phyloP scores from a whole-genome alignment of 257 asterid genomes.

The Echites panduratus region DNA sequence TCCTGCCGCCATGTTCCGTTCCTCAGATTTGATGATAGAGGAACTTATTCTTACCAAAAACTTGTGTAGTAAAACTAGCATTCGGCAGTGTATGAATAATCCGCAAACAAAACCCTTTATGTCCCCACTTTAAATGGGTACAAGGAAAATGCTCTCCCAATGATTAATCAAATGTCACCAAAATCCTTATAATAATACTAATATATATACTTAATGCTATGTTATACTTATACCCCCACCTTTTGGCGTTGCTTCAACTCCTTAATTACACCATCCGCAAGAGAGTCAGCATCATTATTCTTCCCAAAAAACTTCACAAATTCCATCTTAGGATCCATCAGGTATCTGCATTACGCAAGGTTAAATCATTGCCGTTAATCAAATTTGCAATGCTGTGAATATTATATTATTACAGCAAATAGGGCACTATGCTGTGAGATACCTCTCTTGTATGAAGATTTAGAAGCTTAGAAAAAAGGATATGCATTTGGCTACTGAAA shows the following conservation, averaged over 20 bases:
- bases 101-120: neutral
- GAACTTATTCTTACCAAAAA: neutral
- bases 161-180: neutral
- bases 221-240: slow-evolving; percentile 29
- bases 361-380: too few species aligned
- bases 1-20: too few species aligned
- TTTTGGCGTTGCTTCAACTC: slow-evolving; percentile 71
- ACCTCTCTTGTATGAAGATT: too few species aligned
- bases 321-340: slow-evolving; percentile 90
- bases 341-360: slow-evolving; percentile 47
- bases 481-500: too few species aligned
- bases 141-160: neutral
- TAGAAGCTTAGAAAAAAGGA: too few species aligned
- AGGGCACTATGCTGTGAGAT: too few species aligned
- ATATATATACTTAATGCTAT: neutral
- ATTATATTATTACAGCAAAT: too few species aligned
- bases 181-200: neutral
- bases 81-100: neutral
- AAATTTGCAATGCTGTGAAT: too few species aligned
- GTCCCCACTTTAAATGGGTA: neutral
- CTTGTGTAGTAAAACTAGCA: too few species aligned
- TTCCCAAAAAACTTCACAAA: slow-evolving; percentile 83
- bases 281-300: slow-evolving; percentile 54
- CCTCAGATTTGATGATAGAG: too few species aligned
- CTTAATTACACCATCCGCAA: slow-evolving; percentile 65